Conservation (phyloP, 352 stramenopile genomes). For the Globisporangium solare region DNA sequence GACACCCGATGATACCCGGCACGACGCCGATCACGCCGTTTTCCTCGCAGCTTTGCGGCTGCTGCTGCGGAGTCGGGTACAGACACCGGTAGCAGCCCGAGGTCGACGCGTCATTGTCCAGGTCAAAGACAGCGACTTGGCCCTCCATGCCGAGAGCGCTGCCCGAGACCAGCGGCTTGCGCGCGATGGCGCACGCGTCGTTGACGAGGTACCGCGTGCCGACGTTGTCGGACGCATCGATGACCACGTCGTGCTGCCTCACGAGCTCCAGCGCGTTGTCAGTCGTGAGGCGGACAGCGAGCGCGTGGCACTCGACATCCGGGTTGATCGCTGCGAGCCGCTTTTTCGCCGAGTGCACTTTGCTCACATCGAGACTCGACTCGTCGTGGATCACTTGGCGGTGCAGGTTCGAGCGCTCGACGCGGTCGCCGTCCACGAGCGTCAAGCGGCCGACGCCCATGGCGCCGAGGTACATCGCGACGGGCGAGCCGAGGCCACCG, state of each 20-base stretch:
- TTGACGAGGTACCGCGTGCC: constrained; percentile 95
- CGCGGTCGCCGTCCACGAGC: constrained; percentile 93
- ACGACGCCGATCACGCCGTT: constrained; percentile 96
- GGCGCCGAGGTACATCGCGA: constrained; percentile 93
- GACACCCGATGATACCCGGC: constrained; percentile 90
- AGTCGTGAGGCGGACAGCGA: constrained; percentile 49
- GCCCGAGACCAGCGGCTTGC: constrained; percentile 90
- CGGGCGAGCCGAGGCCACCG: constrained; percentile 94
- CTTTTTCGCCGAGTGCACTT: constrained; percentile 84
- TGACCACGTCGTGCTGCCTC: constrained; percentile 83
- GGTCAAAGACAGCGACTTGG: constrained; percentile 95
- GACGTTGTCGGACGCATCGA: constrained; percentile 97
- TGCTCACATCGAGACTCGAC: constrained; percentile 72
- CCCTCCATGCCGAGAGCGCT: constrained; percentile 95
- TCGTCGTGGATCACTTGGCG: constrained; percentile 94
- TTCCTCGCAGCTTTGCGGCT: constrained; percentile 82
- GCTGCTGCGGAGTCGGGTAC: constrained; percentile 84
- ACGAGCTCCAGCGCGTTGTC: constrained; percentile 84
- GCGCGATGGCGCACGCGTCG: constrained; percentile 86
- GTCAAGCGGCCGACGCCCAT: constrained; percentile 92
- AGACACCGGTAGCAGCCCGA: constrained; percentile 95
- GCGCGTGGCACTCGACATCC: constrained; percentile 49
- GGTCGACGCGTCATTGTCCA: constrained; percentile 25
- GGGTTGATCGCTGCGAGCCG: constrained; percentile 74
- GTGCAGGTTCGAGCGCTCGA: constrained; percentile 97